Evolutionary conservation across 1,284 basidiomycete species (phyloP), one percentile per base, ranked within the genome.

Genomic region (Veloboletus limbatus): DNA sequence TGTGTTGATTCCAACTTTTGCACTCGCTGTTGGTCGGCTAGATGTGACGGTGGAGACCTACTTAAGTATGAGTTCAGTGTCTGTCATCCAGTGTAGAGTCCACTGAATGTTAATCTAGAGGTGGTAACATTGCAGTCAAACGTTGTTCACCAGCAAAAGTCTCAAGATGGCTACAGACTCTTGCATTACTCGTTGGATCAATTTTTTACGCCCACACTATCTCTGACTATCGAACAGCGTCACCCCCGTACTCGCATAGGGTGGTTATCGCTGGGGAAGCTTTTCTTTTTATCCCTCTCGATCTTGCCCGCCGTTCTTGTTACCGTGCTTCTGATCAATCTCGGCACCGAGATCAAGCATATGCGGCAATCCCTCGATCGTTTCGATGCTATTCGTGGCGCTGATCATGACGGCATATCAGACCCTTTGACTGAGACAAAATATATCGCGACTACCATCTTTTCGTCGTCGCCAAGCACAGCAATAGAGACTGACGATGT

Each of bases 1-100:
- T 51, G 63, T 88, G 17, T 66, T 86, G 38, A 60, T 90, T 36
- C 87, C 86, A 4, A 78, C 78, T 14, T 90, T 90, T 59, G 65
- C 77, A 6, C 63, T 86, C 18, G 78, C 83, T 10, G 70, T 90
- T 36, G 81, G 81, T 26, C 72, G 74, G 54, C 66, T 88, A 49
- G 79, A 84, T 55, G 81, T 86, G 5, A 70, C 71, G 27, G 61
- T 90, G 35, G 78, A 80, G 44, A 60, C 63, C 24, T 63, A 70
- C 49, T 58, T 70, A 56, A 82, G 85, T 84, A 61, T 35, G 49
- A 6, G 1, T 32, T 34, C 20, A 21, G n/a, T 16, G 8, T 28
- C 28, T 21, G 22, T 21, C 38, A 11, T 13, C 17, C 34, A 39
- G 11, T 42, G 24, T 6, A 33, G 2, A 10, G 34, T n/a, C 8